These are phyloP conservation scores for Colletotrichum destructivum DNA, from an alignment of 2,329 filamentous ascomycete species.

Conservation along the genomic window DNA sequence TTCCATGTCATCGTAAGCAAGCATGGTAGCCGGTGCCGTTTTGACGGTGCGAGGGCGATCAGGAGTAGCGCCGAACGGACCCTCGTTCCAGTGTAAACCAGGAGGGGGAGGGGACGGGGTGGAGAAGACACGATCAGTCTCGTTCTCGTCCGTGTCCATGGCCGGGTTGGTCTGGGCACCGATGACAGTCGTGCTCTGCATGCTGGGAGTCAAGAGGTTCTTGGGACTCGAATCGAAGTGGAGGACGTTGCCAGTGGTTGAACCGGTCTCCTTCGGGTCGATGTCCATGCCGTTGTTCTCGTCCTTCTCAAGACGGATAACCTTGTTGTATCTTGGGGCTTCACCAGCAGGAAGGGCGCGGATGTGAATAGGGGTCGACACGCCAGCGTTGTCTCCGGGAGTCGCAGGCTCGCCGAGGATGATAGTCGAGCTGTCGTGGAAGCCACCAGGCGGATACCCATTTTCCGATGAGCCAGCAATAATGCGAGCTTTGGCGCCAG, in stretches of 20 bases:
- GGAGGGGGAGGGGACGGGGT: slow-evolving; percentile 4
- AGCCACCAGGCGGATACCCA: too few species aligned
- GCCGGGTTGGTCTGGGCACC: neutral
- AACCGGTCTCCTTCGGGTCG: neutral
- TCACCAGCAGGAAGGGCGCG: slow-evolving; percentile 2
- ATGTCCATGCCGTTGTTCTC: neutral
- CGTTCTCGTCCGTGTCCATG: neutral
- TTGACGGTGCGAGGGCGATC: slow-evolving; percentile 22
- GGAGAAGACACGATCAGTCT: neutral
- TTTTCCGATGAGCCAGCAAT: neutral
- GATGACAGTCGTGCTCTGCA: neutral
- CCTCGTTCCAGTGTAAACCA: neutral
- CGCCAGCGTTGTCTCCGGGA: neutral
- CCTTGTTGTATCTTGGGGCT: slow-evolving; percentile 24
- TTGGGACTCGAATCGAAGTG: slow-evolving; percentile 29
- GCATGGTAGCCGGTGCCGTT: slow-evolving; percentile 10
- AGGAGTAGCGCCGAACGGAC: neutral
- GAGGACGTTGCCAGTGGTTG: neutral
- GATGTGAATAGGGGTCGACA: slow-evolving; percentile 1
- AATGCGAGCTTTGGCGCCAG: neutral
- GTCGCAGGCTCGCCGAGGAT: neutral
- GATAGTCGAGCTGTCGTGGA: neutral
- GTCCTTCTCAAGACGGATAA: slow-evolving; percentile 3
- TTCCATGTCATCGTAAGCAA: neutral
- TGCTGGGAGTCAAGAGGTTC: slow-evolving; percentile 20